These are phyloP conservation scores for Magnaporthiopsis poae DNA, from an alignment of 2,329 filamentous ascomycete genomes.

Conservation along the genomic window DNA sequence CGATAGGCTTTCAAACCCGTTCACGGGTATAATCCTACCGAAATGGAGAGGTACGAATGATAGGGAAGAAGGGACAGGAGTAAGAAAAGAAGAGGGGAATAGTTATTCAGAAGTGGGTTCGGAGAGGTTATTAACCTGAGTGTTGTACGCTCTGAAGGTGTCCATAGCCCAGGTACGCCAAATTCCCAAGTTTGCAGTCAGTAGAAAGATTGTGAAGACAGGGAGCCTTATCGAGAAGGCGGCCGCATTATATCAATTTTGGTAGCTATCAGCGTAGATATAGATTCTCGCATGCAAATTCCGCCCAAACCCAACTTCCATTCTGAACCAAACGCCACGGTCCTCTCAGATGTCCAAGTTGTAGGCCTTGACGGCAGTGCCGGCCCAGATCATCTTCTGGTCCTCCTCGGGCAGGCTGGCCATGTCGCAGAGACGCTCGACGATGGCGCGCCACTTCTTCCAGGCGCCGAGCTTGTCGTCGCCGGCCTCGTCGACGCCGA, in stretches of 20 bases:
- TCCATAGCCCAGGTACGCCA: no score
- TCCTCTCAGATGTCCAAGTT: conserved; percentile 24
- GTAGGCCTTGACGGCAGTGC: conserved; percentile 65
- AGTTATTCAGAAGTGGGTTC: no score
- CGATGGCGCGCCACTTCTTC: conserved; percentile 64
- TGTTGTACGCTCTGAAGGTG: no score
- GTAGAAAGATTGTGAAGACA: no score
- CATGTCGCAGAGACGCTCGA: conserved; percentile 58
- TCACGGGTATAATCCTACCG: no score
- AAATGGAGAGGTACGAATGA: no score
- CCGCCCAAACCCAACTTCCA: not conserved
- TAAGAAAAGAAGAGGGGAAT: no score
- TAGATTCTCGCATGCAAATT: not conserved
- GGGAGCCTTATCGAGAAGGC: not conserved
- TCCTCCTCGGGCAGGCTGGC: conserved; percentile 51
- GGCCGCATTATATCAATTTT: not conserved
- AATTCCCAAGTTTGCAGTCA: no score
- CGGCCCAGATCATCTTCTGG: conserved; percentile 59
- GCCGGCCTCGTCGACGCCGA: conserved; percentile 35
- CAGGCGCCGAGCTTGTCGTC: conserved; percentile 41
- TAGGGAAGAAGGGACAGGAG: no score
- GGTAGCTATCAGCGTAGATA: not conserved
- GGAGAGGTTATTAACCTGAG: no score
- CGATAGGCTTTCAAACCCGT: no score
- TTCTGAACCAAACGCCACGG: not conserved